Conservation (phyloP, 1,139 yeast genomes). For the Yamadazyma dushanensis region DNA sequence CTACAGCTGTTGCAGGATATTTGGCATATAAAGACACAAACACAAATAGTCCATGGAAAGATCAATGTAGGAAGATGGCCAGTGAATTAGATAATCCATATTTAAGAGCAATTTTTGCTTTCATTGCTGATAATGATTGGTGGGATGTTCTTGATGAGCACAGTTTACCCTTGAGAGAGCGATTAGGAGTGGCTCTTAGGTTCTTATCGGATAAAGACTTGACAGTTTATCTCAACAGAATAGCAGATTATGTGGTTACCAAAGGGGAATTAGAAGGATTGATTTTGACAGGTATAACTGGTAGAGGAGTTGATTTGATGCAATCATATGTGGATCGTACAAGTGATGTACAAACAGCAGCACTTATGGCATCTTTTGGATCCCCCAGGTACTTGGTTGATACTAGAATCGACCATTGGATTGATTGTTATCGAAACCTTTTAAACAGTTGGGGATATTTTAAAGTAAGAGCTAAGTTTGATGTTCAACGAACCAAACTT, state of each 20-base stretch:
- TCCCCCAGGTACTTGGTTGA: conserved; percentile 82
- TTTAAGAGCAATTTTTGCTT: conserved; percentile 88
- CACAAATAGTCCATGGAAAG: conserved; percentile 87
- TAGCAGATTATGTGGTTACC: conserved; percentile 69
- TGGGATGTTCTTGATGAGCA: conserved; percentile 92
- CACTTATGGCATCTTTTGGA: conserved; percentile 76
- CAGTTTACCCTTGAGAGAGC: conserved; percentile 81
- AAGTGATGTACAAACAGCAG: conserved; percentile 91
- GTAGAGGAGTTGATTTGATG: conserved; percentile 73
- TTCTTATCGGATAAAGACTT: conserved; percentile 79
- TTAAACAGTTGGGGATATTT: conserved; percentile 86
- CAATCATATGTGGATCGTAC: conserved; percentile 90
- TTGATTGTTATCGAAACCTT: conserved; percentile 67
- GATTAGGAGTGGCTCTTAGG: conserved; percentile 86
- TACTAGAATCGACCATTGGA: conserved; percentile 73
- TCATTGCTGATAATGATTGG: conserved; percentile 94
- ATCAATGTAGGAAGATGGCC: conserved; percentile 85
- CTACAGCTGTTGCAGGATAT: conserved; percentile 94
- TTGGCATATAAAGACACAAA: conserved; percentile 65
- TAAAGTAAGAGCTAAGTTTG: conserved; percentile 76
- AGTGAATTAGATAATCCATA: conserved; percentile 88
- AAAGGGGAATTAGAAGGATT: conserved; percentile 91
- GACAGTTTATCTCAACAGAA: conserved; percentile 62
- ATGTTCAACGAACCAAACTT: conserved; percentile 70
- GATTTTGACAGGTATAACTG: conserved; percentile 85